Conservation (phyloP, 352 stramenopile genomes). For the Phytophthora syringae region DNA sequence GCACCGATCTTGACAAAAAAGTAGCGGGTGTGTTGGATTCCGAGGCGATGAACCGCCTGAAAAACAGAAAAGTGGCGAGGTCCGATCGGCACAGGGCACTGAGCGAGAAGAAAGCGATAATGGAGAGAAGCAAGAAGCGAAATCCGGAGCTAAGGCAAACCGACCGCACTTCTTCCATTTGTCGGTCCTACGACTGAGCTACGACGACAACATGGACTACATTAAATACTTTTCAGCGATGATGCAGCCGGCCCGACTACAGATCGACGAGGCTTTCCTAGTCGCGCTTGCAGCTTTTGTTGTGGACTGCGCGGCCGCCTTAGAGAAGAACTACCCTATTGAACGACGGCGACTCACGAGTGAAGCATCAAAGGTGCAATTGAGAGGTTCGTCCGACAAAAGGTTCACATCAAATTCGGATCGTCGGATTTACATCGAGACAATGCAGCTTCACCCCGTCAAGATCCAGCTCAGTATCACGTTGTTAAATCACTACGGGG, state of each 20-base stretch:
- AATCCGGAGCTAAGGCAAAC: slow-evolving; percentile 14
- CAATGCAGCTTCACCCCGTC: slow-evolving; percentile 80
- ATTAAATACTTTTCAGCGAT: slow-evolving; percentile 89
- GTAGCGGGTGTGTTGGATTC: slow-evolving; percentile 31
- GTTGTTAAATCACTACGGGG: slow-evolving; percentile 36
- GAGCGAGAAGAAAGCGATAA: slow-evolving; percentile 19
- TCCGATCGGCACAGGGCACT: slow-evolving; percentile 28
- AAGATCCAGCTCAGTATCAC: slow-evolving; percentile 75
- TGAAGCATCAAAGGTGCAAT: slow-evolving; percentile 29
- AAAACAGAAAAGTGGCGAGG: slow-evolving; percentile 38
- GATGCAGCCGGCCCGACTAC: slow-evolving; percentile 62
- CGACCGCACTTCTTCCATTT: slow-evolving; percentile 72
- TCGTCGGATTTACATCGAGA: slow-evolving; percentile 86
- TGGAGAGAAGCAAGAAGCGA: slow-evolving; percentile 26
- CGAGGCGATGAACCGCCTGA: slow-evolving; percentile 18
- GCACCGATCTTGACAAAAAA: slow-evolving; percentile 66
- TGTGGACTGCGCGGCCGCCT: slow-evolving; percentile 20
- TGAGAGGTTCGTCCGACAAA: slow-evolving; percentile 16
- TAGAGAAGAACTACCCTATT: slow-evolving; percentile 33
- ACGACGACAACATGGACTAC: slow-evolving; percentile 87
- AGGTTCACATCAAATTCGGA: slow-evolving; percentile 46
- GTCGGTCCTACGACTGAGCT: slow-evolving; percentile 78
- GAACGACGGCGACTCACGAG: slow-evolving; percentile 30
- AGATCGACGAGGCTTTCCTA: slow-evolving; percentile 44
- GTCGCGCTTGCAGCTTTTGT: slow-evolving; percentile 34